Percentiles rank a stretch among this genome's conserved stretches.
These are phyloP conservation scores for Pythium coloratum DNA, from an alignment of 352 stramenopile species.

Conservation along the genomic window DNA sequence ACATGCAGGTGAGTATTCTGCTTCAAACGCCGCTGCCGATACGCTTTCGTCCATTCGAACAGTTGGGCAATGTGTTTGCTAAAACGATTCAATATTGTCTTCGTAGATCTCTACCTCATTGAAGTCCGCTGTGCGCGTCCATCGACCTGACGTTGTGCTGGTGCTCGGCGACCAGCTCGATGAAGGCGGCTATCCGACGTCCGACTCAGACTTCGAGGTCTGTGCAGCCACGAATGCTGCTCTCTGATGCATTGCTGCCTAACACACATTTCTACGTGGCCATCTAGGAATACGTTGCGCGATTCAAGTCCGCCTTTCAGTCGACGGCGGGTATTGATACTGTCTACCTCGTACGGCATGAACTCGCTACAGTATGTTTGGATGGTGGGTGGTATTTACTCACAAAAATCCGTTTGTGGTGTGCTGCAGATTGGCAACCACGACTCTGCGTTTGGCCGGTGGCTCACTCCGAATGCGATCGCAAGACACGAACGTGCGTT, in stretches of 20 bases:
- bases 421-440: constrained; percentile 65
- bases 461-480: constrained; percentile 42
- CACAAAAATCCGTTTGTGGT: neutral
- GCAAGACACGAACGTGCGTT: constrained; percentile 63
- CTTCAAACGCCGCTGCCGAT: too few species aligned
- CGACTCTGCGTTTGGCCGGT: constrained; percentile 64
- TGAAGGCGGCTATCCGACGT: constrained; percentile 59
- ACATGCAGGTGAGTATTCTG: constrained; percentile 50
- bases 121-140: constrained; percentile 43
- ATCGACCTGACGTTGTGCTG: constrained; percentile 56
- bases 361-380: neutral
- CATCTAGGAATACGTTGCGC: constrained; percentile 44
- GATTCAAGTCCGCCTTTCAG: constrained; percentile 47
- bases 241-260: neutral
- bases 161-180: constrained; percentile 77
- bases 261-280: neutral
- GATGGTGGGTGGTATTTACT: neutral
- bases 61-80: neutral
- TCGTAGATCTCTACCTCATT: constrained; percentile 38
- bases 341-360: constrained; percentile 48
- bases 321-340: constrained; percentile 44
- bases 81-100: neutral
- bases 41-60: neutral
- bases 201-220: constrained; percentile 52
- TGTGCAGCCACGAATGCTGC: neutral